Evolutionary conservation across 106 monocot species (phyloP), one percentile per base, ranked within the genome.

Genomic region (Acanthochlamys bracteata): DNA sequence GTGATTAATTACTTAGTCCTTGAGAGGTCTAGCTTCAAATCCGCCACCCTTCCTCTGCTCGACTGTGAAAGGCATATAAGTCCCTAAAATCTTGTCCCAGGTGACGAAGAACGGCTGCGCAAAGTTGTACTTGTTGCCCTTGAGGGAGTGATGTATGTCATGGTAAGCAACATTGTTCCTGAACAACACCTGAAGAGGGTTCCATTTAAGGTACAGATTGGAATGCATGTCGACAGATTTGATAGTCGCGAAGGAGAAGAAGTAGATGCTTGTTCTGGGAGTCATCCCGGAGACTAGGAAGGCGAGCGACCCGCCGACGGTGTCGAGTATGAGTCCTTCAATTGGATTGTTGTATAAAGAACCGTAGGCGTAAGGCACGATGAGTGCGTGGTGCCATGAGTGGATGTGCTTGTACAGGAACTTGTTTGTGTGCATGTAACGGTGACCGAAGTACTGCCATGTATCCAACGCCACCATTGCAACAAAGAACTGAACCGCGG

Each of bases 391-490:
- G 66, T 84, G 83, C 72, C 63, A 69, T 12, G 79, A 84, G 46
- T 84, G 83, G 46, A 84, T 59, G 69, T 84, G 79, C 39, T 69
- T 66, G 76, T 84, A 84, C 17, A 84, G 39, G 69, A 84, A 79
- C 42, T 66, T 72, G 83, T 73, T 84, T 4, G 52, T 41, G 76
- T 84, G 83, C 76, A 79, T 78, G 65, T 75, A 73, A 20, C 79
- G 57, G 73, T 84, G 83, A 39, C 76, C 65, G 61, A 79, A 76
- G 69, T 79, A 84, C 68, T 84, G 83, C 80, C 80, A 80, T 14
- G 75, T 71, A 40, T 80, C 80, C 20, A 57, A 6, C 23, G 21
- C 57, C 8, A 24, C 25, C 19, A 0, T 22, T 57, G 57, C n/a
- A n/a, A n/a, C n/a, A n/a, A n/a, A n/a, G n/a, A n/a, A n/a, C n/a